A percentile compares a stretch with the other conserved stretches of the same genome.
Evolutionary conservation across 2,329 filamentous ascomycete genomes (phyloP).

Genomic region (Ascochyta rabiei): DNA sequence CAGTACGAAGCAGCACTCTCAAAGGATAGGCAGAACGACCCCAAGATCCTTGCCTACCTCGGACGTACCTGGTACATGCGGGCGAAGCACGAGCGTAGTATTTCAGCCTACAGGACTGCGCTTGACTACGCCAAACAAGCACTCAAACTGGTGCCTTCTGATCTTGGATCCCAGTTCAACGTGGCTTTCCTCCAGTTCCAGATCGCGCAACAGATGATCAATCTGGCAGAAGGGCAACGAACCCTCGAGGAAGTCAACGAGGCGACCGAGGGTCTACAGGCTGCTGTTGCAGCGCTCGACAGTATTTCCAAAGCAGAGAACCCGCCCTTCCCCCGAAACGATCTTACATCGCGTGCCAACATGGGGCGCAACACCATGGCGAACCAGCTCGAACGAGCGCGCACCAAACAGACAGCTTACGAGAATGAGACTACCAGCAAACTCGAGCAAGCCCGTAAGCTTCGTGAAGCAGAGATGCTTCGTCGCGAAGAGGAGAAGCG

Average conservation of each 20-base stretch:
- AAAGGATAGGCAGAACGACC: conserved; percentile 79
- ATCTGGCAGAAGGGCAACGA: conserved; percentile 75
- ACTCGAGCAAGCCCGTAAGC: conserved; percentile 77
- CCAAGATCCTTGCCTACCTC: conserved; percentile 81
- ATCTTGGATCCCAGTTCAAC: conserved; percentile 94
- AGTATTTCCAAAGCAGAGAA: conserved; percentile 65
- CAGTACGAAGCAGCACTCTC: conserved; percentile 83
- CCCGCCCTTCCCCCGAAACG: conserved; percentile 86
- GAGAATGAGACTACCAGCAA: conserved; percentile 92
- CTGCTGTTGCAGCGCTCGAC: conserved; percentile 75
- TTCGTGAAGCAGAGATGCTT: conserved; percentile 79
- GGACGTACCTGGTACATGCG: conserved; percentile 86
- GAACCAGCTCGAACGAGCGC: conserved; percentile 84
- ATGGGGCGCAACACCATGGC: conserved; percentile 97
- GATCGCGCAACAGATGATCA: conserved; percentile 80
- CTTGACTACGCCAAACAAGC: conserved; percentile 72
- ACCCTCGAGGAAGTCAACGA: conserved; percentile 80
- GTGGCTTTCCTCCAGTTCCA: conserved; percentile 97
- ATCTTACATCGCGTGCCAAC: conserved; percentile 92
- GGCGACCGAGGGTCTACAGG: conserved; percentile 79
- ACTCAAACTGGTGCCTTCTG: conserved; percentile 77
- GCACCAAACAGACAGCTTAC: conserved; percentile 85
- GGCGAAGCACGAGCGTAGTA: conserved; percentile 70
- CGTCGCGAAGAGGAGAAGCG: conserved; percentile 78
- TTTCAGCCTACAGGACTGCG: conserved; percentile 67